Conservation (phyloP, 768 basidiomycete species). For the Mycena olivaceomarginata region DNA sequence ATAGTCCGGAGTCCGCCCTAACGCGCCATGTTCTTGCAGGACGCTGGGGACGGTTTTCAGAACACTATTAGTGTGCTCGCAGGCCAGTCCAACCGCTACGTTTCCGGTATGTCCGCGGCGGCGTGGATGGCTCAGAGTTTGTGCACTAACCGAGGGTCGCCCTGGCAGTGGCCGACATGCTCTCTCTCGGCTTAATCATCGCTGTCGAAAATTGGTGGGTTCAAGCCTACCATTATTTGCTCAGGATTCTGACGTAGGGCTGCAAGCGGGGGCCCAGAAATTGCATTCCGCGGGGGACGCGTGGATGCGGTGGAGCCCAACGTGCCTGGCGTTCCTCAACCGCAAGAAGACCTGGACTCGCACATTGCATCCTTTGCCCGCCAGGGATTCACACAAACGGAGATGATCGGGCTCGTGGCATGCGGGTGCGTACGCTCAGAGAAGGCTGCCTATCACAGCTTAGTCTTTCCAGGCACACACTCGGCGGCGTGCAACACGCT, state of each 20-base stretch:
- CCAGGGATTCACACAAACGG: too few relatives aligned
- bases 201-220: background rate
- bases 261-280: constrained; percentile 4
- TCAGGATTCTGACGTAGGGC: background rate
- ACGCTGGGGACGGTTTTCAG: background rate
- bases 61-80: background rate
- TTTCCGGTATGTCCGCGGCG: background rate
- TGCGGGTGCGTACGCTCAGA: background rate
- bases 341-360: constrained; percentile 14
- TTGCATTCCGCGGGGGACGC: background rate
- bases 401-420: background rate
- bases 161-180: background rate
- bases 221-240: background rate
- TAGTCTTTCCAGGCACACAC: constrained; percentile 1
- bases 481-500: background rate
- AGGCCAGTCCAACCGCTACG: background rate
- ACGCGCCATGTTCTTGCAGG: background rate
- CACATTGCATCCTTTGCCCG: constrained; percentile 11
- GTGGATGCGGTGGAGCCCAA: constrained; percentile 21
- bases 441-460: background rate
- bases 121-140: background rate
- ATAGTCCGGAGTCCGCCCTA: background rate
- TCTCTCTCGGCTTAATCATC: background rate
- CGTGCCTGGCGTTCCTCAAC: constrained; percentile 17
- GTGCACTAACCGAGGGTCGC: background rate